phyloP scores from a whole-genome alignment of 2,329 filamentous ascomycete genomes.

The Uncinocarpus reesii region DNA sequence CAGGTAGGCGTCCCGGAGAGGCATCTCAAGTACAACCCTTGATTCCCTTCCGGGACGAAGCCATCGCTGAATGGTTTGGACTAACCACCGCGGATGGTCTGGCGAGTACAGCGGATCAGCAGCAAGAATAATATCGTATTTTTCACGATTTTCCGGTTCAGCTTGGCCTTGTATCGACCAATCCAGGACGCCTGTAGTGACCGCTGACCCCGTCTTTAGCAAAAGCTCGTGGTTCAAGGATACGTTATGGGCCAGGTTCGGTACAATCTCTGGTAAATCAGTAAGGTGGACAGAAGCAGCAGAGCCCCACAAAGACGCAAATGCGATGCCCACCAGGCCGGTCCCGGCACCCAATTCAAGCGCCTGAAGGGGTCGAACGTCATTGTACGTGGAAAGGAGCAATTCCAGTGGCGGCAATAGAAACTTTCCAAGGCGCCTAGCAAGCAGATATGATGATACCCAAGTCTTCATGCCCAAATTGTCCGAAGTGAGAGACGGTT shows the following conservation, averaged over 20 bases:
- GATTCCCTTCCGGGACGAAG: conserved; percentile 49
- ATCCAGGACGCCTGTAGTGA: conserved; percentile 58
- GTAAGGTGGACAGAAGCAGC: conserved; percentile 59
- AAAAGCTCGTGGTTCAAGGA: conserved; percentile 52
- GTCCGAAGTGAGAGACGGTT: conserved; percentile 80
- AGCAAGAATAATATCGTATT: conserved; percentile 59
- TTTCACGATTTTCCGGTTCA: conserved; percentile 22
- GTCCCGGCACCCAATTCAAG: conserved; percentile 86
- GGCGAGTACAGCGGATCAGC: conserved; percentile 84
- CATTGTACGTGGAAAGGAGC: conserved; percentile 22
- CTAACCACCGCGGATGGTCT: conserved; percentile 65
- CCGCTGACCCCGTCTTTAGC: conserved; percentile 44
- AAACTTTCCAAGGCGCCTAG: conserved; percentile 51
- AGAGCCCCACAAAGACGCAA: conserved; percentile 56
- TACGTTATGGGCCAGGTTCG: conserved; percentile 69
- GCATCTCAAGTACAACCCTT: conserved; percentile 68
- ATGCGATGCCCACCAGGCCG: conserved; percentile 78
- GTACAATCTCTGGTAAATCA: conserved; percentile 72
- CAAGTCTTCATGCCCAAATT: conserved; percentile 90
- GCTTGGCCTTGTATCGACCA: conserved; percentile 46
- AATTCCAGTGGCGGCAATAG: conserved; percentile 32
- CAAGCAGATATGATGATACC: conserved; percentile 80
- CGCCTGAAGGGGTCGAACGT: conserved; percentile 29
- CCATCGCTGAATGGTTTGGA: conserved; percentile 58
- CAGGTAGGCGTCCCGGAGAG: conserved; percentile 59